Evolutionary conservation across 441 rosid genomes (phyloP).

Genomic region (Pelargonium cotyledonis): DNA sequence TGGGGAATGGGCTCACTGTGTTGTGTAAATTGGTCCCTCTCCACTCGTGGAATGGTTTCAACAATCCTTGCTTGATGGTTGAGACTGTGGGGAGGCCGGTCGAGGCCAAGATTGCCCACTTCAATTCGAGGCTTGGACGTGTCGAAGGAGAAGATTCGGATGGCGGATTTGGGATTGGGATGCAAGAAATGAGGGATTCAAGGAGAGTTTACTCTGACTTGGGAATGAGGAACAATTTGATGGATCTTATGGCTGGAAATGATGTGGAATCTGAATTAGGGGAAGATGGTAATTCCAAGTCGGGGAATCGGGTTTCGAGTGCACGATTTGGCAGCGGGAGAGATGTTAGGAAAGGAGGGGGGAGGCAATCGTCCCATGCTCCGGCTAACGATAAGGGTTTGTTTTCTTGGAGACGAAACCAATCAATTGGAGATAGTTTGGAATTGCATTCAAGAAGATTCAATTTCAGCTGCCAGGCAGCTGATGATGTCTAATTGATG

Average conservation of each 20-base stretch:
- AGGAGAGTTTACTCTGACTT: conserved; percentile 62
- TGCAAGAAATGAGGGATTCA: conserved; percentile 31
- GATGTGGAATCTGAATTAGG: conserved; percentile 25
- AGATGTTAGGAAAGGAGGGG: neutral
- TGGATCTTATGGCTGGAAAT: conserved; percentile 54
- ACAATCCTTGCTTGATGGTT: conserved; percentile 94
- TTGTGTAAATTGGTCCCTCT: conserved; percentile 67
- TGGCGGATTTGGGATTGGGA: conserved; percentile 28
- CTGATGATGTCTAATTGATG: too few species aligned
- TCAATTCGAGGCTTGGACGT: too few species aligned
- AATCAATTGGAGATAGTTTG: too few species aligned
- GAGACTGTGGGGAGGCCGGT: conserved; percentile 65
- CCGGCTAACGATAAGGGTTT: too few species aligned
- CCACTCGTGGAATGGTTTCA: conserved; percentile 85
- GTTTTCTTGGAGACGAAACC: too few species aligned
- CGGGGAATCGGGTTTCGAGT: conserved; percentile 24
- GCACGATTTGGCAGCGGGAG: conserved; percentile 39
- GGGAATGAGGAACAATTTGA: conserved; percentile 64
- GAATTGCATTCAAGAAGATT: too few species aligned
- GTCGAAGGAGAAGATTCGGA: too few species aligned
- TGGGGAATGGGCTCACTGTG: conserved; percentile 63
- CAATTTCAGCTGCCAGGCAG: too few species aligned
- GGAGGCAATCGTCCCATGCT: too few species aligned
- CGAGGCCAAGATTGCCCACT: too few species aligned
- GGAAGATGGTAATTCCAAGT: conserved; percentile 19